phyloP scores from a whole-genome alignment of 345 rosid species.

The Erucastrum elatum region DNA sequence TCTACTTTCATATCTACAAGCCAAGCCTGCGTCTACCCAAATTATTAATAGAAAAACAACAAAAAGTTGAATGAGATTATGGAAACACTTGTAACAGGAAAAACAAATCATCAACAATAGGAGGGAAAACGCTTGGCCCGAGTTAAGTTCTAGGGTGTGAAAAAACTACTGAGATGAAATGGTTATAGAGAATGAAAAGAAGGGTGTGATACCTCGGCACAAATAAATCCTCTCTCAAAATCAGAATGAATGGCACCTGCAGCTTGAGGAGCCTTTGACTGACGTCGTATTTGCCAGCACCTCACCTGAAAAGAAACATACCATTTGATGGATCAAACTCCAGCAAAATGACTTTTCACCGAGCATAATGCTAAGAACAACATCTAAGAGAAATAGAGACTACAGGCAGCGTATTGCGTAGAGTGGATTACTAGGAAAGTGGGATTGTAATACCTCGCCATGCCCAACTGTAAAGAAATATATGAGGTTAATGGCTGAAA shows the following conservation, averaged over 20 bases:
- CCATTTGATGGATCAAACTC: neutral
- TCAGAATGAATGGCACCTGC: slow-evolving; percentile 95
- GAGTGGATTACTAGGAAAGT: slow-evolving; percentile 13
- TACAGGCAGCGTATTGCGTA: neutral
- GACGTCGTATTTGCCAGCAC: slow-evolving; percentile 98
- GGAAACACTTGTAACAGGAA: neutral
- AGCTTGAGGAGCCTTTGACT: slow-evolving; percentile 96
- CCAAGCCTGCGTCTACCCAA: no score
- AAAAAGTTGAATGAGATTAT: neutral
- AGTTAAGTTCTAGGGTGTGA: neutral
- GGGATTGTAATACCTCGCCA: slow-evolving; percentile 68
- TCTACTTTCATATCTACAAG: no score
- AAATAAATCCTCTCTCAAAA: slow-evolving; percentile 94
- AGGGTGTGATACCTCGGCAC: slow-evolving; percentile 76
- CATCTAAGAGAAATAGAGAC: neutral
- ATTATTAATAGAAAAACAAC: neutral
- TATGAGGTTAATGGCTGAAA: slow-evolving; percentile 92
- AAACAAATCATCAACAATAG: neutral
- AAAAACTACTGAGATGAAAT: slow-evolving; percentile 1
- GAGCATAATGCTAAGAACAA: neutral
- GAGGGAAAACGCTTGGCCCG: neutral
- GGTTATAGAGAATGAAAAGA: slow-evolving; percentile 21
- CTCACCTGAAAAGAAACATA: slow-evolving; percentile 63
- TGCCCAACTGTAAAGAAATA: slow-evolving; percentile 98
- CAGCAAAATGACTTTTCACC: neutral